Evolutionary conservation across 768 basidiomycete species (phyloP).

Genomic region (Artomyces pyxidatus): DNA sequence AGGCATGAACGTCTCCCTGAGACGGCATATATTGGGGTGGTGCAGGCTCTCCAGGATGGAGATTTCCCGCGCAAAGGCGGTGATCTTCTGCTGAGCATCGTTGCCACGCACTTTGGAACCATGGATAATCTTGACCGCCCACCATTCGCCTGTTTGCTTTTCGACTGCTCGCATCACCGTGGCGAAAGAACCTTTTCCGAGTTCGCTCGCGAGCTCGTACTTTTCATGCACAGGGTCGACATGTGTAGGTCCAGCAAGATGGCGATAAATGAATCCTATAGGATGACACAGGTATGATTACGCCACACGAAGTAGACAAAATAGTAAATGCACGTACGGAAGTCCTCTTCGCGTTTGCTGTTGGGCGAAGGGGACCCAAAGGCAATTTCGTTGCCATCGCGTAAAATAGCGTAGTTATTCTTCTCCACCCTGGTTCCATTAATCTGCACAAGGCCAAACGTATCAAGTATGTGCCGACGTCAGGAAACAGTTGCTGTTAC

Average conservation of each 20-base stretch:
- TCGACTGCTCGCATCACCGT: conserved; percentile 80
- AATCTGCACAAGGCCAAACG: conserved; percentile 44
- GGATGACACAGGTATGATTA: neutral
- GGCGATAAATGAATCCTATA: conserved; percentile 66
- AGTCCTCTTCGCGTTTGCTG: conserved; percentile 52
- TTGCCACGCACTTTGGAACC: conserved; percentile 33
- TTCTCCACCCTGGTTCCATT: conserved; percentile 60
- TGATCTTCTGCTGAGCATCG: conserved; percentile 12
- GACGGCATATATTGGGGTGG: conserved; percentile 77
- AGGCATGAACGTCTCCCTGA: conserved; percentile 71
- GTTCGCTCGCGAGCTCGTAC: conserved; percentile 61
- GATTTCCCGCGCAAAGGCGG: conserved; percentile 61
- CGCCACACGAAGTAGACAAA: neutral
- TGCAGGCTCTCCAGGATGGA: conserved; percentile 67
- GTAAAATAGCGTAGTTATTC: conserved; percentile 45
- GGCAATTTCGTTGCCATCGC: conserved; percentile 80
- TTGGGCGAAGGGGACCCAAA: conserved; percentile 58
- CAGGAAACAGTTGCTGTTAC: conserved; percentile 20
- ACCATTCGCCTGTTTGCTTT: conserved; percentile 60
- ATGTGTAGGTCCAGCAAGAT: conserved; percentile 43
- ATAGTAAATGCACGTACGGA: conserved; percentile 44
- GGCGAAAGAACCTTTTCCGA: conserved; percentile 90
- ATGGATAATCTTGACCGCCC: conserved; percentile 86
- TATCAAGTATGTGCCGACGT: neutral
- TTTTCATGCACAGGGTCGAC: conserved; percentile 48